Evolutionary conservation across 345 rosid genomes (phyloP).

Genomic region (Syzygium grande): DNA sequence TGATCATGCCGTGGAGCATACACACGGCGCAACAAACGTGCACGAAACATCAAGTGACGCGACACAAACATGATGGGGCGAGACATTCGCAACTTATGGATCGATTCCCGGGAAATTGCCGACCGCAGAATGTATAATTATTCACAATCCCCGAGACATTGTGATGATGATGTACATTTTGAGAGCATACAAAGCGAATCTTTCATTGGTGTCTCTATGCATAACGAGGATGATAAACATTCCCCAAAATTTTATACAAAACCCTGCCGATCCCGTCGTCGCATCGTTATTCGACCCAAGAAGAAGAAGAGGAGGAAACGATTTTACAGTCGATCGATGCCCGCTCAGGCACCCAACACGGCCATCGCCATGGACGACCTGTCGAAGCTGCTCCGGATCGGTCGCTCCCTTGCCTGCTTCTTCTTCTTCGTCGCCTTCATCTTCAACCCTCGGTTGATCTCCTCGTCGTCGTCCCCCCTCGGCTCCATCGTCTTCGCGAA

Average conservation of each 20-base stretch:
- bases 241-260: not conserved
- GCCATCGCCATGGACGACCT: constrained; percentile 22
- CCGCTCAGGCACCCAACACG: constrained; percentile 12
- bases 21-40: not conserved
- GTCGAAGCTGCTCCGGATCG: constrained; percentile 26
- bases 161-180: too few relatives aligned
- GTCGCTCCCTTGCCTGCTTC: constrained; percentile 15
- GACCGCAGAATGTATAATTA: not conserved
- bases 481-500: not conserved
- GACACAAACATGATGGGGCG: not conserved
- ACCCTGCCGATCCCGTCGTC: not conserved
- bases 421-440: constrained; percentile 16
- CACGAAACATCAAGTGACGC: not conserved
- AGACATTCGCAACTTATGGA: not conserved
- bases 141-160: not conserved
- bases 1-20: not conserved
- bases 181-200: not conserved
- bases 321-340: not conserved
- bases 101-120: not conserved
- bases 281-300: not conserved
- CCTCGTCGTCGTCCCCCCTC: not conserved
- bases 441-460: not conserved
- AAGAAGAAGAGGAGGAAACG: not conserved
- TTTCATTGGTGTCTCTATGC: not conserved
- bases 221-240: not conserved